Evolutionary conservation across 2,329 filamentous ascomycete species (phyloP).

Genomic region (Pseudocercospora vitis): DNA sequence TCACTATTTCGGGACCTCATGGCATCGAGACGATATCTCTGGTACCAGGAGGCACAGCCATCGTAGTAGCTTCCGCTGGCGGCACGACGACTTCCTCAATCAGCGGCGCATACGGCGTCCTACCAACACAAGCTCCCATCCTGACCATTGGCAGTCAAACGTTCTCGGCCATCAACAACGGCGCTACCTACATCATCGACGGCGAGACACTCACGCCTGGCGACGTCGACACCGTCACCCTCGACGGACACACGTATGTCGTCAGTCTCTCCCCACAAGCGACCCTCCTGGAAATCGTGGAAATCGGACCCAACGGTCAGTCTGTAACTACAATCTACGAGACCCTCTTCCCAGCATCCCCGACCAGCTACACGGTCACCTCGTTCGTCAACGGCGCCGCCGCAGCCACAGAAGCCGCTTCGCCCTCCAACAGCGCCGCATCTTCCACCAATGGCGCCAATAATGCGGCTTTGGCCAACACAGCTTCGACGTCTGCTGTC

Average conservation of each 20-base stretch:
- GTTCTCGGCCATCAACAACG: conserved; percentile 34
- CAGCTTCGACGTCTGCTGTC: conserved; percentile 1
- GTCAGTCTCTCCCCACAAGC: conserved; percentile 39
- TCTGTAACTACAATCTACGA: conserved; percentile 35
- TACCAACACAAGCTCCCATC: conserved; percentile 32
- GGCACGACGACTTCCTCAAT: conserved; percentile 32
- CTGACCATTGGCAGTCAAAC: conserved; percentile 35
- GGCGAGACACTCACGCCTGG: conserved; percentile 43
- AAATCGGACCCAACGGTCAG: conserved; percentile 34
- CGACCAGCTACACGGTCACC: conserved; percentile 32
- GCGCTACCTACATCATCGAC: conserved; percentile 41
- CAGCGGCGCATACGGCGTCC: conserved; percentile 27
- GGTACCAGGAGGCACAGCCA: conserved; percentile 36
- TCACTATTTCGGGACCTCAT: conserved; percentile 27
- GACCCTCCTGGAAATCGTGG: conserved; percentile 40
- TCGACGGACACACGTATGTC: conserved; percentile 33
- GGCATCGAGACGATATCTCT: conserved; percentile 38
- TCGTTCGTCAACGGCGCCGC: conserved; percentile 2
- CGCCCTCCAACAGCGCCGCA: conserved; percentile 1
- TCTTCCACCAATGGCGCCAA: conserved; percentile 3
- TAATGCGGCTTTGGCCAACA: not conserved
- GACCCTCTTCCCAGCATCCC: conserved; percentile 44
- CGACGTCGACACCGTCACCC: conserved; percentile 32
- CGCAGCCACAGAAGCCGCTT: conserved; percentile 14
- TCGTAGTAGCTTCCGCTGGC: conserved; percentile 21